A percentile compares a stretch with the other conserved stretches of the same genome.
phyloP scores from a whole-genome alignment of 2,329 filamentous ascomycete species.

The Pyricularia sp. region DNA sequence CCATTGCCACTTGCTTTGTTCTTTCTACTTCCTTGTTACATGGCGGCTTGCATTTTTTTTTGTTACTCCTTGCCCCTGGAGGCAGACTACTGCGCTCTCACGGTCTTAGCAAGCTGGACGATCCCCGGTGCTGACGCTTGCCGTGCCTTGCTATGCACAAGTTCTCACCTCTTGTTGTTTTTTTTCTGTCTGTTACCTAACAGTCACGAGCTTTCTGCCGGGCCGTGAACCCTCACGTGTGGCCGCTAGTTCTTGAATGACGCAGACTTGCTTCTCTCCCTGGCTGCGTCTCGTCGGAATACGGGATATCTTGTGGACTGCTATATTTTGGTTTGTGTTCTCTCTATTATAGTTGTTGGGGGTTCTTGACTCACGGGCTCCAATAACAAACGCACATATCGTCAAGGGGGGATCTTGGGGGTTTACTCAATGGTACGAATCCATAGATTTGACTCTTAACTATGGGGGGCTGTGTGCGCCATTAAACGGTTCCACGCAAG shows the following conservation, averaged over 20 bases:
- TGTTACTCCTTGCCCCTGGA: background rate
- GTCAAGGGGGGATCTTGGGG: background rate
- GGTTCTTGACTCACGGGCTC: background rate
- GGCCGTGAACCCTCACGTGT: slow-evolving; percentile 1
- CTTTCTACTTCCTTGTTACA: background rate
- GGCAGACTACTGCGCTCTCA: background rate
- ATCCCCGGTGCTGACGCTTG: background rate
- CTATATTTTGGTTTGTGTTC: background rate
- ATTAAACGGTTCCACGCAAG: background rate
- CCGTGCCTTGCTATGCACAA: background rate
- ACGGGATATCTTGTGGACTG: background rate
- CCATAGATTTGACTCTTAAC: background rate
- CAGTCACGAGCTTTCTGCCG: background rate
- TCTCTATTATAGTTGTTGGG: background rate
- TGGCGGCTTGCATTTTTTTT: background rate
- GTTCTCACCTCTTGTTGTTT: background rate
- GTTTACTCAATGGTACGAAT: background rate
- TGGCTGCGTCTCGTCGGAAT: background rate
- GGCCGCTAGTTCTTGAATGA: background rate
- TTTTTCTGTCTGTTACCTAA: background rate
- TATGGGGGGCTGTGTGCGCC: background rate
- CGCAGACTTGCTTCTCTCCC: background rate
- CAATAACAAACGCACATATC: background rate
- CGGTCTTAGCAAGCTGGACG: background rate
- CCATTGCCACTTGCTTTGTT: background rate